phyloP scores from a whole-genome alignment of 1,284 basidiomycete species.

The Pterulicium gracile region DNA sequence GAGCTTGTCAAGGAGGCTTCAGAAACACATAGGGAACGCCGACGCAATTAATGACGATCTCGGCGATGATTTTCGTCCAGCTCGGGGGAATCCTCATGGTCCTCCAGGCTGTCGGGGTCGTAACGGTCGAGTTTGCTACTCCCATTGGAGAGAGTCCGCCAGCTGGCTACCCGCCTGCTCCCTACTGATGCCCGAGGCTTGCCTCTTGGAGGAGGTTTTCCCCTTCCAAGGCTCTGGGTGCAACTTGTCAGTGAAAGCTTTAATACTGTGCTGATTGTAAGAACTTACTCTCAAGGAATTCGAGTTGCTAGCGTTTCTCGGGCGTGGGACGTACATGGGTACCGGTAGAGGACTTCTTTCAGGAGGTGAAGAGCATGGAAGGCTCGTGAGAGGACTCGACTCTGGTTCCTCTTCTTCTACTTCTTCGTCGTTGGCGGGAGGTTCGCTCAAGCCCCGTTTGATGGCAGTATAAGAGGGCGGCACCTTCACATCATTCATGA shows the following conservation, averaged over 20 bases:
- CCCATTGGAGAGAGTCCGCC: background rate
- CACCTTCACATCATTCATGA: slow-evolving; percentile 21
- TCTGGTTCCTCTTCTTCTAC: background rate
- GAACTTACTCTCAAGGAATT: background rate
- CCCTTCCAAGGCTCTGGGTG: background rate
- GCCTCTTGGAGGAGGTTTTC: background rate
- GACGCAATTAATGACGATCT: too few relatives aligned
- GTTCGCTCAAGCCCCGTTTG: slow-evolving; percentile 9
- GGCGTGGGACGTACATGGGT: too few relatives aligned
- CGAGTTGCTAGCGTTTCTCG: background rate
- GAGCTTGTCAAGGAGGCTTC: too few relatives aligned
- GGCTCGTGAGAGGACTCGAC: background rate
- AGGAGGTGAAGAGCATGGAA: too few relatives aligned
- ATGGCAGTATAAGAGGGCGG: slow-evolving; percentile 4
- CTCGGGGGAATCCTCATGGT: too few relatives aligned
- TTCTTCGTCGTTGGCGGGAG: slow-evolving; percentile 17
- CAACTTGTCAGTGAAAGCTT: background rate
- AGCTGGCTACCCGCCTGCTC: background rate
- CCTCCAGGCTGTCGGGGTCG: too few relatives aligned
- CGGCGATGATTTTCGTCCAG: too few relatives aligned
- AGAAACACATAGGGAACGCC: too few relatives aligned
- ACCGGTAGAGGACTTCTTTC: too few relatives aligned
- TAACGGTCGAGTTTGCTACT: too few relatives aligned
- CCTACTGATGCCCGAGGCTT: background rate
- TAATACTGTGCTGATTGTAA: background rate